Base-by-base conservation (phyloP, 2,329 filamentous ascomycete species). In the Cordyceps militaris region DNA sequence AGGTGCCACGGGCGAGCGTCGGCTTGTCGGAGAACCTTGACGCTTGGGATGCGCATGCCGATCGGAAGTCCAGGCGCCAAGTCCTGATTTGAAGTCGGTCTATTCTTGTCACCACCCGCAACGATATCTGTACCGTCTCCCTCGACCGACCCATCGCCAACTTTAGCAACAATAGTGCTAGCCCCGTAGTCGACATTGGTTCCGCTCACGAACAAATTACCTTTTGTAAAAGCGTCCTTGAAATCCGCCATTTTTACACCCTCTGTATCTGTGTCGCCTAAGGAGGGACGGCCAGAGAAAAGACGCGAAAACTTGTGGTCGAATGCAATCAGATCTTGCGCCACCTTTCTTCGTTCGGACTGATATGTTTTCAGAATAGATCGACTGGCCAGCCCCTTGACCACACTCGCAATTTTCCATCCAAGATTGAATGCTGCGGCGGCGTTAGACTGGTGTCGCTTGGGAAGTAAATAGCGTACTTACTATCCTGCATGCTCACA, bases 301-400 rank as follows among this genome's bases (percentile, higher is more conserved):
- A 85, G 71, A 1, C 77, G 71, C 5, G 77, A 79, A 62, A 84
- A 83, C 36, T 73, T 75, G 58, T 81, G 79, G 63, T 86, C 83
- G 60, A 86, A 85, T 7, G 78, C 74, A 60, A 91, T 89, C 0
- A 90, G 77, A 40, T 86, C 80, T 61, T 84, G 75, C 0, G 87
- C 87, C 2, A 89, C 80, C 9, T 73, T 74, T 6, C 79, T 76
- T 5, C 86, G 73, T 63, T 84, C 81, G 2, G 62, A 62, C 47
- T 79, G 71, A 60, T 84, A 84, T 0, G 78, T 81, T 19, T 69
- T 63, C 0, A 84, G 70, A 3, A 84, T 71, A 0, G 65, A 69
- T 0, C 67, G 69, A 2, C 74, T 71, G 0, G 74, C 69, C 3
- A 76, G 65, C 3, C 76, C 76, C 56, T 77, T 78, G 24, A 71